Evolutionary conservation across 2,329 filamentous ascomycete genomes (phyloP), one percentile per base, ranked within the genome.

Genomic region (Triangularia setosa): DNA sequence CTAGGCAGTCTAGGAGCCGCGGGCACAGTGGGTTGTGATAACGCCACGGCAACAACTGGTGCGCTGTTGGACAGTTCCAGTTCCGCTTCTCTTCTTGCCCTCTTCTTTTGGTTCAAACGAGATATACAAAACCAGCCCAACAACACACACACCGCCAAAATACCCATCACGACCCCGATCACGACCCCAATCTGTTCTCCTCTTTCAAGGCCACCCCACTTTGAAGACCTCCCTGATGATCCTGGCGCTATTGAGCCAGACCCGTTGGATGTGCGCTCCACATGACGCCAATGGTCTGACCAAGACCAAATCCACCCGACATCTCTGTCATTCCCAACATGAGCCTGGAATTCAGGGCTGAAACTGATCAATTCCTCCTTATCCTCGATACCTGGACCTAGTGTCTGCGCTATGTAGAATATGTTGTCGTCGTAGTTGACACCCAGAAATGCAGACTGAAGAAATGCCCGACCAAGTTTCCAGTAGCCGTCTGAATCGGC

Each of bases 401-500:
- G 25, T 18, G 53, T 54, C 58, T 63, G 64, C 11, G 52, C 57
- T n/a, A 63, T n/a, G 4, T 8, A 65, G 1, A 44, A 18, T 16
- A 53, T 27, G 3, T 40, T 28, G 25, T 27, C 6, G 25, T 65
- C 64, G 21, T 58, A 63, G 58, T 63, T 60, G 11, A 24, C 52
- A 24, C 61, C 60, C 4, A 63, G 21, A 33, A 65, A 65, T 14
- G 61, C 64, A 35, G 59, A 57, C 23, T 65, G 61, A 16, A 65
- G 52, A 24, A 65, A 58, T 14, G 60, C 28, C 0, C 64, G 33
- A 1, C 60, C 64, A 5, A 55, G 52, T 4, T 55, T 55, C 23
- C 16, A 63, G 35, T 9, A 54, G 35, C 18, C 30, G 9, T 40
- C 64, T 2, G 2, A 7, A 12, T 23, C 16, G 7, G 27, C 52